Evolutionary conservation across 2,329 filamentous ascomycete genomes (phyloP).

Genomic region (Cladosporium sp.): DNA sequence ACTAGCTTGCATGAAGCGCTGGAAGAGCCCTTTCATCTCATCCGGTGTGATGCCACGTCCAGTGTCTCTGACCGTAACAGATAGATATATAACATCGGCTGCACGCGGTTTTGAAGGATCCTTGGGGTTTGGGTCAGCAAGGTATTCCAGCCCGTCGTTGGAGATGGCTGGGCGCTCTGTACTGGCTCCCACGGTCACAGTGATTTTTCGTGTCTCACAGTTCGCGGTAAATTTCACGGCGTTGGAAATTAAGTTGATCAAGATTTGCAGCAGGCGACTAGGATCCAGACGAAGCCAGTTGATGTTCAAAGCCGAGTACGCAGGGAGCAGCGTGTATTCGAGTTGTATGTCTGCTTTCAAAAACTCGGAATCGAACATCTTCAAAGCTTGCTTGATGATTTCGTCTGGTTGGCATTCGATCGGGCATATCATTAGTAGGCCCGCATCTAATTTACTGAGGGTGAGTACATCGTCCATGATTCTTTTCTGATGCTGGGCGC

Average conservation of each 20-base stretch:
- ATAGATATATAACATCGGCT: slow-evolving; percentile 26
- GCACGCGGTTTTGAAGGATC: background rate
- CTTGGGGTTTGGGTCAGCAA: slow-evolving; percentile 7
- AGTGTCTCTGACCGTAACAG: slow-evolving; percentile 41
- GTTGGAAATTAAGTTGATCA: slow-evolving; percentile 47
- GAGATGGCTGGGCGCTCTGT: slow-evolving; percentile 6
- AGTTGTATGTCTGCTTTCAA: slow-evolving; percentile 39
- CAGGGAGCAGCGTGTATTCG: slow-evolving; percentile 22
- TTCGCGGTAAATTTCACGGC: slow-evolving; percentile 50
- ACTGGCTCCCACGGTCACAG: slow-evolving; percentile 28
- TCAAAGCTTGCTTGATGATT: slow-evolving; percentile 37
- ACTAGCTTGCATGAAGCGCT: slow-evolving; percentile 68
- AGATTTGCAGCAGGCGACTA: slow-evolving; percentile 38
- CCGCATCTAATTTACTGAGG: slow-evolving; percentile 40
- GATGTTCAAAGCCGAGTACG: slow-evolving; percentile 12
- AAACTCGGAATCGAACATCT: slow-evolving; percentile 39
- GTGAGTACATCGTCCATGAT: slow-evolving; percentile 52
- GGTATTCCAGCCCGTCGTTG: slow-evolving; percentile 2
- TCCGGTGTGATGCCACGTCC: slow-evolving; percentile 42
- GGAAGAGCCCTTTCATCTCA: slow-evolving; percentile 57
- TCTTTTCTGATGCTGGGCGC: slow-evolving; percentile 36
- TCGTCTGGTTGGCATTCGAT: slow-evolving; percentile 37
- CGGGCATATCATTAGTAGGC: slow-evolving; percentile 41
- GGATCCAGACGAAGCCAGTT: slow-evolving; percentile 32
- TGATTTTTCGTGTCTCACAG: slow-evolving; percentile 38